Evolutionary conservation across 768 basidiomycete genomes (phyloP).

Genomic region (Strobilomyces confusus): DNA sequence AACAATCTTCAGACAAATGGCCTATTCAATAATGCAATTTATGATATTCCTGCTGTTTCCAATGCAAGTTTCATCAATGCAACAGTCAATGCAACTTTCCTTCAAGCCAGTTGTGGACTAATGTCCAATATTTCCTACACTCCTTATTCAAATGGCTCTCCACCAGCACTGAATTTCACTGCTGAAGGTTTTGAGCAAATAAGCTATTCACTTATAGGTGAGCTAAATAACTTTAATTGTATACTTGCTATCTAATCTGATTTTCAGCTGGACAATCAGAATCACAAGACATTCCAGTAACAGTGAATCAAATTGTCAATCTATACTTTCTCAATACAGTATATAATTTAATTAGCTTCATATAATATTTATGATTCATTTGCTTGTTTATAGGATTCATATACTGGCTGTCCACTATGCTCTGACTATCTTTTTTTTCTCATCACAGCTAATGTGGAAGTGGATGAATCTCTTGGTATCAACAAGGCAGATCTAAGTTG

Average conservation of each 20-base stretch:
- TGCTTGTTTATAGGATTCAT: neutral
- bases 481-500: neutral
- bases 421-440: neutral
- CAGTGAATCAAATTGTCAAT: no score
- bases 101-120: neutral
- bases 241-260: no score
- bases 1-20: neutral
- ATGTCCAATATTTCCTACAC: neutral
- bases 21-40: neutral
- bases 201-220: no score
- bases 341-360: no score
- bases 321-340: no score
- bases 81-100: neutral
- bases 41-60: neutral
- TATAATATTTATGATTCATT: neutral
- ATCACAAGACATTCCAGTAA: no score
- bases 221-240: no score
- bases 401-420: neutral
- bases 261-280: no score
- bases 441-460: conserved; percentile 5
- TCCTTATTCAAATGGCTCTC: neutral
- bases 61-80: neutral
- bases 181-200: neutral
- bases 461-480: neutral
- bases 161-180: neutral